phyloP scores from a whole-genome alignment of 805 yeast species.

The Metschnikowia borealis region DNA sequence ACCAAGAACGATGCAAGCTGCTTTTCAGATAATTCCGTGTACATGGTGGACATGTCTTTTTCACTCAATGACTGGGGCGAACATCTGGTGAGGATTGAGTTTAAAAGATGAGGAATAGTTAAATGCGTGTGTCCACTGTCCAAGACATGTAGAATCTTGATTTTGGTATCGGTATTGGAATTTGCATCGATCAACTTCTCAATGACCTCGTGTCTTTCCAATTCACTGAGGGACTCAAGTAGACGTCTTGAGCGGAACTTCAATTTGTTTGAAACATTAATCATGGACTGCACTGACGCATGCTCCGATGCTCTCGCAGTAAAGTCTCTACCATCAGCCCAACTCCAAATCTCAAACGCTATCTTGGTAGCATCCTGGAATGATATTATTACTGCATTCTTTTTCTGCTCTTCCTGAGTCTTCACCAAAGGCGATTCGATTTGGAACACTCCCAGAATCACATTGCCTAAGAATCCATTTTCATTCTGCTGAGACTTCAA shows the following conservation, averaged over 20 bases:
- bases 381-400: slow-evolving; percentile 56
- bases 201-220: slow-evolving; percentile 71
- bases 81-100: slow-evolving; percentile 49
- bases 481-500: slow-evolving; percentile 24
- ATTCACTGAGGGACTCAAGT: slow-evolving; percentile 56
- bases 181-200: slow-evolving; percentile 55
- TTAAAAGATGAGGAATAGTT: slow-evolving; percentile 65
- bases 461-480: slow-evolving; percentile 58
- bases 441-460: slow-evolving; percentile 75
- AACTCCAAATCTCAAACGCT: slow-evolving; percentile 64
- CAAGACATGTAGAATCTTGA: slow-evolving; percentile 67
- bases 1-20: slow-evolving; percentile 52
- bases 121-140: slow-evolving; percentile 80
- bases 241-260: slow-evolving; percentile 67
- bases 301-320: background rate
- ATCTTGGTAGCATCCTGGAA: slow-evolving; percentile 56
- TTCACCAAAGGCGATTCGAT: slow-evolving; percentile 58
- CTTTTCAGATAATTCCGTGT: slow-evolving; percentile 42
- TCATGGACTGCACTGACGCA: slow-evolving; percentile 26
- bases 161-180: slow-evolving; percentile 17
- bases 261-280: slow-evolving; percentile 49
- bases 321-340: slow-evolving; percentile 48
- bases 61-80: slow-evolving; percentile 29
- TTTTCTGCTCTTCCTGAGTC: slow-evolving; percentile 48
- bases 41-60: slow-evolving; percentile 43